A percentile compares a stretch with the other conserved stretches of the same genome.
phyloP scores from a whole-genome alignment of 768 basidiomycete genomes.

The Nidularia pulvinata region DNA sequence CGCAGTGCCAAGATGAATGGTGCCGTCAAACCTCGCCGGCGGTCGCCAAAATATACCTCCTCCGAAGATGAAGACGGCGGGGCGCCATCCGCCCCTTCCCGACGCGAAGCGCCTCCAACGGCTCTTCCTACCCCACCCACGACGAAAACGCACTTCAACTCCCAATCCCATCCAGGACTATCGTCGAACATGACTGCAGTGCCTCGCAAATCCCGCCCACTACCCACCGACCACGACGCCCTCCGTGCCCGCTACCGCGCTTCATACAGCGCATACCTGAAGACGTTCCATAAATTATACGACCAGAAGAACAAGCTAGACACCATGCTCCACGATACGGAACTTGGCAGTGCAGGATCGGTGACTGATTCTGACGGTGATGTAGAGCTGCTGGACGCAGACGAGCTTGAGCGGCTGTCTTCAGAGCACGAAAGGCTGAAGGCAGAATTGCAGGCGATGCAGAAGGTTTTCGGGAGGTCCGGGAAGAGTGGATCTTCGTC shows the following conservation, averaged over 20 bases:
- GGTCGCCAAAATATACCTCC: conserved; percentile 65
- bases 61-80: conserved; percentile 60
- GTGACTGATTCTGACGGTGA: conserved; percentile 55
- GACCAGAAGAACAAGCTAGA: conserved; percentile 53
- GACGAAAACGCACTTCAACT: too few species aligned
- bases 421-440: conserved; percentile 42
- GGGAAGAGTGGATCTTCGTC: too few species aligned
- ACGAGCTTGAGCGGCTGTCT: conserved; percentile 47
- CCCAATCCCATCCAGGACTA: too few species aligned
- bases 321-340: conserved; percentile 42
- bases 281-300: conserved; percentile 41
- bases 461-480: too few species aligned
- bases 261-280: conserved; percentile 52
- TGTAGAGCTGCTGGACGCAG: conserved; percentile 48
- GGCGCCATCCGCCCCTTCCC: not conserved
- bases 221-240: conserved; percentile 46
- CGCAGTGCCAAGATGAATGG: conserved; percentile 5
- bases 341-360: conserved; percentile 26
- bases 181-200: not conserved
- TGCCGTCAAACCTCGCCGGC: conserved; percentile 40
- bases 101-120: conserved; percentile 9
- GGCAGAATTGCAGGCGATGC: conserved; percentile 45
- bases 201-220: conserved; percentile 11
- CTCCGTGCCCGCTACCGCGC: conserved; percentile 54
- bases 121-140: too few species aligned